Base-by-base conservation (phyloP, 1,284 basidiomycete species). In the Irpex sp. region DNA sequence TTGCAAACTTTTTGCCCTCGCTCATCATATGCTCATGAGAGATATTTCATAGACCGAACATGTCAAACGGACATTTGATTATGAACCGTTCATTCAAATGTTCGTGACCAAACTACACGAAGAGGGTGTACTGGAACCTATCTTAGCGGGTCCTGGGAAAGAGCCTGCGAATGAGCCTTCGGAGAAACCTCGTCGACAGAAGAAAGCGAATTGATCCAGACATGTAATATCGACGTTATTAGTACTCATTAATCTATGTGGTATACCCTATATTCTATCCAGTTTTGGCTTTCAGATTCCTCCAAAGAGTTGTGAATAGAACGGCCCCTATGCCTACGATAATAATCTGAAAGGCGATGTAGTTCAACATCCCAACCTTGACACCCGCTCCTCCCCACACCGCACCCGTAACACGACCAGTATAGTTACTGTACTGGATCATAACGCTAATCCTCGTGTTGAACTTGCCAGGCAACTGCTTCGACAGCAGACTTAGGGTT, bases 401-500 rank as follows among this genome's bases (percentile, higher is more conserved):
- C 15, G 87, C 87, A 3, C 88, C 88, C 2, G 82, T 79, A 8
- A 87, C 82, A 5, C 87, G 77, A 4, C 89, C 87, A 0, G 78
- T 73, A 69, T 85, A 90, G 68, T 86, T 91, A 72, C 85, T 86
- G 67, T 85, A 89, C 72, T 89, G 88, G 56, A 91, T 86, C 8
- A 77, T 80, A 69, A 88, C 72, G 61, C 83, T 85, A 19, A 79
- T 80, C 40, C 78, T 74, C 17, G 79, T 77, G 67, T 88, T 90
- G 85, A 85, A 89, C 60, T 77, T 74, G 1, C 79, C 77, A 0
- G 88, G 87, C 21, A 90, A 78, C 71, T 87, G 87, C 73, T 90
- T 90, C 65, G 84, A 85, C 17, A 89, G 74, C 62, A 89, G 71
- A 63, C 85, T 86, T 59, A 89, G 76, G 36, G 88, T 89, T 58